Conservation (phyloP, 1,284 basidiomycete genomes). For the Ceratobasidium sp. region DNA sequence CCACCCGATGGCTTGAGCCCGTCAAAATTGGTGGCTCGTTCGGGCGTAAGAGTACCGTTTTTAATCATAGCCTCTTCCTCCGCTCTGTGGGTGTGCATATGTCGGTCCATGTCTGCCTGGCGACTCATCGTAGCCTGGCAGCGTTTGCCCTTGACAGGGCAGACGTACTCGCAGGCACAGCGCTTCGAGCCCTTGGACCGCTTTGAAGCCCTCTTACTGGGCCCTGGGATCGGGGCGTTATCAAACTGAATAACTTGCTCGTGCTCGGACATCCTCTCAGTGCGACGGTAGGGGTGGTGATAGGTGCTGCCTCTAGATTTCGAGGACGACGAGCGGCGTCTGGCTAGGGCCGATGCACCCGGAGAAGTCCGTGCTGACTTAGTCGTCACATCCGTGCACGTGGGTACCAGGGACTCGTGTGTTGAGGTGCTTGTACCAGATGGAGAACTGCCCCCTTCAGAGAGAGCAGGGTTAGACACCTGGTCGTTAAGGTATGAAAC, state of each 20-base stretch:
- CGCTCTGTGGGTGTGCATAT: slow-evolving; percentile 6
- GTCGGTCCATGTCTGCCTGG: slow-evolving; percentile 17
- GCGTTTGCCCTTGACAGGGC: slow-evolving; percentile 9
- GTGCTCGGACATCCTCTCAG: slow-evolving; percentile 23
- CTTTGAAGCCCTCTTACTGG: not conserved
- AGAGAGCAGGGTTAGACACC: not conserved
- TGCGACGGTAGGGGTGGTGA: slow-evolving; percentile 14
- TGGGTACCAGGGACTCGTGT: not conserved
- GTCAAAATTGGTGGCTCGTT: slow-evolving; percentile 4
- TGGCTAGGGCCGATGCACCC: not conserved
- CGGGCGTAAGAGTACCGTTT: not conserved
- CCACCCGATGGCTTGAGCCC: not conserved
- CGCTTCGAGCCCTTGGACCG: slow-evolving; percentile 3
- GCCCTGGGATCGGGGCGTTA: not conserved
- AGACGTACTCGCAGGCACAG: slow-evolving; percentile 11
- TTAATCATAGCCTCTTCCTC: not conserved
- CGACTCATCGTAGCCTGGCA: slow-evolving; percentile 21
- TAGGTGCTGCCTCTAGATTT: not conserved
- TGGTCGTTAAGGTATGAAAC: not conserved
- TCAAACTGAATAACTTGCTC: slow-evolving; percentile 29
- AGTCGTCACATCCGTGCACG: not conserved
- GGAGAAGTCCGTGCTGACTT: not conserved
- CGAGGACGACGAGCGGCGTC: not conserved
- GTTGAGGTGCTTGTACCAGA: not conserved
- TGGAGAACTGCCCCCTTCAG: slow-evolving; percentile 8